phyloP scores from a whole-genome alignment of 139 green algal species.

The Parachlorella kessleri region DNA sequence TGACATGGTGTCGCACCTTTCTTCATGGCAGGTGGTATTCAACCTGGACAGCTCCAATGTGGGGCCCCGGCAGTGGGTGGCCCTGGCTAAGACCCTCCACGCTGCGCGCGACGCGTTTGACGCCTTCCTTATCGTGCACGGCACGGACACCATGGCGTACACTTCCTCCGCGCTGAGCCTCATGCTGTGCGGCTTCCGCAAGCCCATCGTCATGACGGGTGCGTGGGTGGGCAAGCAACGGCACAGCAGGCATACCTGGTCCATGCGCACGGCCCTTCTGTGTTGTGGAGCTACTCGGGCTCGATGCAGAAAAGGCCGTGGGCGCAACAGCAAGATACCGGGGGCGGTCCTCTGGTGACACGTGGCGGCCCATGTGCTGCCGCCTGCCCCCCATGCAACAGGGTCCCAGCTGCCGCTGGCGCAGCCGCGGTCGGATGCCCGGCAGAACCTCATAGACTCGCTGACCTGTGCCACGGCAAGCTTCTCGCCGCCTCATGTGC shows the following conservation, averaged over 20 bases:
- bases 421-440: conserved; percentile 81
- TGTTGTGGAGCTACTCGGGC: too few relatives aligned
- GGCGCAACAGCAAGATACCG: too few relatives aligned
- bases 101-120: conserved; percentile 61
- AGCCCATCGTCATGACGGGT: conserved; percentile 75
- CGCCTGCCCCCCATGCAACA: too few relatives aligned
- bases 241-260: too few relatives aligned
- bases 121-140: conserved; percentile 72
- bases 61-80: conserved; percentile 73
- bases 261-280: too few relatives aligned
- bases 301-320: too few relatives aligned
- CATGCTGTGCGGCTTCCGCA: conserved; percentile 80
- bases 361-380: too few relatives aligned
- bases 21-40: conserved; percentile 32
- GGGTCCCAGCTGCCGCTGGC: conserved; percentile 85
- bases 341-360: too few relatives aligned
- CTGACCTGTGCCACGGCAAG: conserved; percentile 70
- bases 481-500: conserved; percentile 67
- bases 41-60: conserved; percentile 61
- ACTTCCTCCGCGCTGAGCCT: conserved; percentile 86
- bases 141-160: conserved; percentile 92
- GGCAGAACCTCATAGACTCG: conserved; percentile 89
- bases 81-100: conserved; percentile 67
- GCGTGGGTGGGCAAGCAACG: too few relatives aligned
- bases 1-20: too few relatives aligned